Evolutionary conservation across 2,329 filamentous ascomycete species (phyloP), one percentile per base, ranked within the genome.

Genomic region (Talaromyces albobiverticillius): DNA sequence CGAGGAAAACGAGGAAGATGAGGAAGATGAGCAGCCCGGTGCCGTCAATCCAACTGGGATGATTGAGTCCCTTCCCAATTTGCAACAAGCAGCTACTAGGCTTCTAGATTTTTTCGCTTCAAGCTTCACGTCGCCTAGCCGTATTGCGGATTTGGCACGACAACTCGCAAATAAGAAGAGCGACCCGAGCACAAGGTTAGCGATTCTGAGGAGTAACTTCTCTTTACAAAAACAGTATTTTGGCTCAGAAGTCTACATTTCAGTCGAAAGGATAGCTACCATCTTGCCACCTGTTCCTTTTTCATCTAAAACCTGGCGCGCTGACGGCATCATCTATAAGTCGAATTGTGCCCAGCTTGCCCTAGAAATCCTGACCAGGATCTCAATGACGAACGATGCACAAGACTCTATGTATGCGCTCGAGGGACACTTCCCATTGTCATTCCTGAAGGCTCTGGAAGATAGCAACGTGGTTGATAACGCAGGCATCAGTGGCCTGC

Each of bases 321-420:
- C 70, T 9, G 66, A 68, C 40, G 64, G 69, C 3, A 61, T 76
- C 18, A 53, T 80, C 4, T 65, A 76, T 53, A 65, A 69, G 32
- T 72, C 75, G 11, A 80, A 80, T 59, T 71, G 67, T 54, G 67
- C 69, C 20, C 62, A 61, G 6, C 61, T 80, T 34, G 75, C 76
- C 3, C 62, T 68, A 13, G 68, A 73, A 16, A 57, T 78, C 22
- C 61, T 75, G 4, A 62, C 72, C 4, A 64, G 65, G 2, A 61
- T 58, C 25, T 57, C 67, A 1, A 60, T 58, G 9, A 58, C 61
- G 0, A 51, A 56, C 2, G 58, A 59, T 4, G 55, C 53, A 11
- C 58, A 53, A 13, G 55, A 64, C 10, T 58, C 60, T 8, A 61
- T 72, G 13, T 59, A 61, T 29, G 59, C 62, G 11, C 58, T 77